Evolutionary conservation across 208 protist species (phyloP).

Genomic region (Pavlovales sp.): DNA sequence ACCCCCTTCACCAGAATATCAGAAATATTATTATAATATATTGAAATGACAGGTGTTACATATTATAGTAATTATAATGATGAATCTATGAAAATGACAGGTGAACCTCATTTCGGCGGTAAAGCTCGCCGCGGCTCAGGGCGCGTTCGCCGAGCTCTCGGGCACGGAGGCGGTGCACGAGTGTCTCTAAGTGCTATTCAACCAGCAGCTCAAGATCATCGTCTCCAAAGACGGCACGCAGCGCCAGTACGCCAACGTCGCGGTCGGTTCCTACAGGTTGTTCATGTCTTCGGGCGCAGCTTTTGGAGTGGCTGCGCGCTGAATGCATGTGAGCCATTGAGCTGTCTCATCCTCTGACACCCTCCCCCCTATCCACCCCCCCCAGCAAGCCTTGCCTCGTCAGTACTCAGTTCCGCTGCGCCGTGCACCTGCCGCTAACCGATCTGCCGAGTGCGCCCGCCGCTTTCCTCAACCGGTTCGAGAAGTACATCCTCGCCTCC

Average conservation of each 20-base stretch:
- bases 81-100: too few species aligned
- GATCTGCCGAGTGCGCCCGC: not conserved
- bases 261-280: slow-evolving; percentile 8
- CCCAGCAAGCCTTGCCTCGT: slow-evolving; percentile 12
- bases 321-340: too few species aligned
- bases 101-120: not conserved
- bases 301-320: too few species aligned
- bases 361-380: too few species aligned
- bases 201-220: slow-evolving; percentile 13
- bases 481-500: not conserved
- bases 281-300: too few species aligned
- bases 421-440: not conserved
- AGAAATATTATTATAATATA: too few species aligned
- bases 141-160: not conserved
- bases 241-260: not conserved
- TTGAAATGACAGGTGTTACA: too few species aligned
- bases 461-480: slow-evolving; percentile 30
- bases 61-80: too few species aligned
- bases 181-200: slow-evolving; percentile 20
- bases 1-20: too few species aligned
- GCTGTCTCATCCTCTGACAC: too few species aligned
- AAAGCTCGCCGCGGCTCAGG: not conserved
- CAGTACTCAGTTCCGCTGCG: not conserved
- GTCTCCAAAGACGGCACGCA: not conserved
- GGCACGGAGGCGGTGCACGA: not conserved